phyloP scores from a whole-genome alignment of 163 green algal genomes.

The Volvox carteri region DNA sequence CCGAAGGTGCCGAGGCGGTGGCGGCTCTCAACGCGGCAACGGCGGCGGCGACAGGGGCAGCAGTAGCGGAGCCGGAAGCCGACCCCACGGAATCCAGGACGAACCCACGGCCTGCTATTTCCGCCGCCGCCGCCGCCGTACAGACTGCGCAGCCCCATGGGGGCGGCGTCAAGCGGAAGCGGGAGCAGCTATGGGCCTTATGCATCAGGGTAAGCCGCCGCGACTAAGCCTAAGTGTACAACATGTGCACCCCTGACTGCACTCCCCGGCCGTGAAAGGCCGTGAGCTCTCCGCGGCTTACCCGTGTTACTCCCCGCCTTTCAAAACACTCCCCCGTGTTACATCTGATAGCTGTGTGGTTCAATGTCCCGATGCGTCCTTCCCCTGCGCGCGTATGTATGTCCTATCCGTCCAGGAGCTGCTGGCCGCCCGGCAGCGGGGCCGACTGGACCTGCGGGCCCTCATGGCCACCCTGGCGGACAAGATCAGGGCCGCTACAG shows the following conservation, averaged over 20 bases:
- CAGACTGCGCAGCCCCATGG: too few species aligned
- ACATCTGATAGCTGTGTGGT: too few species aligned
- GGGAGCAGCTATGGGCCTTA: conserved; percentile 37
- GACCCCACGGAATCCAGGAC: not conserved
- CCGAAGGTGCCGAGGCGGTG: conserved; percentile 30
- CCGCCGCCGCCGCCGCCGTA: not conserved
- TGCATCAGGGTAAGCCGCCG: conserved; percentile 19
- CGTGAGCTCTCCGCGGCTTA: too few species aligned
- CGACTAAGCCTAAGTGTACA: too few species aligned
- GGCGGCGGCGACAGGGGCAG: not conserved
- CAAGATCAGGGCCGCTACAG: not conserved
- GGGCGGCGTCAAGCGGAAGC: not conserved
- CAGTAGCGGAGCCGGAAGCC: not conserved
- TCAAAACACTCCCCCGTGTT: too few species aligned
- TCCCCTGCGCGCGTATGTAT: too few species aligned
- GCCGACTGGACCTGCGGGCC: conserved; percentile 42
- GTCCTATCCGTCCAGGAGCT: too few species aligned
- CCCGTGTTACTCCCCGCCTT: too few species aligned
- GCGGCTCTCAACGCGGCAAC: conserved; percentile 15
- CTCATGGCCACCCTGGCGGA: conserved; percentile 35
- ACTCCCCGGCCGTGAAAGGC: too few species aligned
- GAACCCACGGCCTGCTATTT: not conserved
- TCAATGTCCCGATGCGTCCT: too few species aligned
- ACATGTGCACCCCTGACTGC: too few species aligned
- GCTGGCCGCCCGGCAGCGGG: conserved; percentile 9